These are phyloP conservation scores for Pyricularia sp. DNA, from an alignment of 2,329 filamentous ascomycete genomes.

Conservation along the genomic window DNA sequence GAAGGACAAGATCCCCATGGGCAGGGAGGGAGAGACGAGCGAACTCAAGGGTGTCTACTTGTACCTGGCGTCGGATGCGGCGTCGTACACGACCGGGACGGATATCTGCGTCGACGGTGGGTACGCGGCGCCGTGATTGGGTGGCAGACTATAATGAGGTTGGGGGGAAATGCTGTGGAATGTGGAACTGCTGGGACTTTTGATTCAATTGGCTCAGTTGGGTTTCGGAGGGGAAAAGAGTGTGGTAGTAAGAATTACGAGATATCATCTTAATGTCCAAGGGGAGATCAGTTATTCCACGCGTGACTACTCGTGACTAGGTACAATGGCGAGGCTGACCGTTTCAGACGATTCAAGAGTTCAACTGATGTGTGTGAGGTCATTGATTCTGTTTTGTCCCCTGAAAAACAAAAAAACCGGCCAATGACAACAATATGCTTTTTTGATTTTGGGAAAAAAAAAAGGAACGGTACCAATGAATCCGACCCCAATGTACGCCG, in stretches of 20 bases:
- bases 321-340: not conserved
- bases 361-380: not conserved
- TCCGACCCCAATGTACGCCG: not conserved
- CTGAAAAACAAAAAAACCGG: not conserved
- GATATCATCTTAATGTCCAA: not conserved
- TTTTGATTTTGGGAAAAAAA: not conserved
- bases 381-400: not conserved
- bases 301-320: not conserved
- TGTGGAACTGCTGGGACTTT: not conserved
- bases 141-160: not conserved
- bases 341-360: not conserved
- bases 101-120: conserved; percentile 68
- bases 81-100: conserved; percentile 67
- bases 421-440: not conserved
- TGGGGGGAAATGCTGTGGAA: not conserved
- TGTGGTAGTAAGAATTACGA: not conserved
- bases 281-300: not conserved
- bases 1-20: conserved; percentile 71
- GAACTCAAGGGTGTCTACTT: conserved; percentile 77
- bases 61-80: conserved; percentile 69
- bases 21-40: conserved; percentile 55
- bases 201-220: not conserved
- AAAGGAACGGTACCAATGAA: not conserved
- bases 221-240: not conserved
- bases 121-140: conserved; percentile 40